Percentiles rank a stretch among this genome's conserved stretches.
Evolutionary conservation across 805 yeast genomes (phyloP).

Genomic region (Cyberlindnera subsufficiens): DNA sequence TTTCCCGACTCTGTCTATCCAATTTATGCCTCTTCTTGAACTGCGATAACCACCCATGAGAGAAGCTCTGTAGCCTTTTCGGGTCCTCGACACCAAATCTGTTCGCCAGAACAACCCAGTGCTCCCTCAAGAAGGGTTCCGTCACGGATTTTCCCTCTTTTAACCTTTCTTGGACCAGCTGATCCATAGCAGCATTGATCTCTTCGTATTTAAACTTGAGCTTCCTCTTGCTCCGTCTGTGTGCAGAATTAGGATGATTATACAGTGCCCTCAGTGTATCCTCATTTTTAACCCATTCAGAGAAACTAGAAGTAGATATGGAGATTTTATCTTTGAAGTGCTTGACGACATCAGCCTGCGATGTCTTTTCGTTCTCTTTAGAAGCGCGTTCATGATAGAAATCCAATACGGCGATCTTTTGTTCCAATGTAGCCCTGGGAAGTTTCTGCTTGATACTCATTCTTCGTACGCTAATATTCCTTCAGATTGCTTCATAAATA

Average conservation of each 20-base stretch:
- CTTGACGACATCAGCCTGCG: constrained; percentile 56
- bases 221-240: constrained; percentile 34
- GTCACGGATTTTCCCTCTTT: constrained; percentile 41
- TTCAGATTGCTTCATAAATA: too few species aligned
- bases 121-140: constrained; percentile 49
- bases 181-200: constrained; percentile 56
- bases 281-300: constrained; percentile 58
- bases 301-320: constrained; percentile 53
- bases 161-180: constrained; percentile 39
- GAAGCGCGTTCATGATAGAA: constrained; percentile 31
- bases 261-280: constrained; percentile 41
- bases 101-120: constrained; percentile 51
- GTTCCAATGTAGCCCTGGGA: constrained; percentile 39
- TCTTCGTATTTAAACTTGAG: constrained; percentile 49
- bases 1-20: constrained; percentile 18
- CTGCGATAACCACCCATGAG: constrained; percentile 60
- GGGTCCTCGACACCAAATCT: constrained; percentile 56
- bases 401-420: constrained; percentile 50
- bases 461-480: too few species aligned
- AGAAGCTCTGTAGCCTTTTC: constrained; percentile 45
- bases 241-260: constrained; percentile 26
- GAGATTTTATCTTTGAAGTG: constrained; percentile 42
- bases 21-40: constrained; percentile 55
- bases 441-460: constrained; percentile 1
- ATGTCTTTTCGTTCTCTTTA: constrained; percentile 27